Percentiles rank a stretch among this genome's conserved stretches.
phyloP scores from a whole-genome alignment of 495 filamentous ascomycete genomes.

The Oleoguttula mirabilis region DNA sequence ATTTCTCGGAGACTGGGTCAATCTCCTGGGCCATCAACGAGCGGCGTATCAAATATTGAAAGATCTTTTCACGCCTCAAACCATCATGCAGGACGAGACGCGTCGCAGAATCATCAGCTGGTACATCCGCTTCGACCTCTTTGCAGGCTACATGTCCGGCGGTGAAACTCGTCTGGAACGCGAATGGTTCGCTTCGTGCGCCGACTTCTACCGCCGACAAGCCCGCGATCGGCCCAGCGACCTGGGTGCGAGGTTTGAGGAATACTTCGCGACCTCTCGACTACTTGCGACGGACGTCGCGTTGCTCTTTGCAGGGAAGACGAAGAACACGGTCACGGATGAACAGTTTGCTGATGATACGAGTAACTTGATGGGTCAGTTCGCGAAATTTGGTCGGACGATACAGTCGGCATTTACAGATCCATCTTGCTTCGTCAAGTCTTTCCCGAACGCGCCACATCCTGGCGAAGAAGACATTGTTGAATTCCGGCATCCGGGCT shows the following conservation, averaged over 20 bases:
- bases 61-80: slow-evolving; percentile 63
- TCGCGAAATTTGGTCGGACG: slow-evolving; percentile 45
- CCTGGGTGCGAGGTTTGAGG: slow-evolving; percentile 52
- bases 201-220: slow-evolving; percentile 50
- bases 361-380: slow-evolving; percentile 38
- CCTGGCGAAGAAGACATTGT: slow-evolving; percentile 53
- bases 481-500: slow-evolving; percentile 55
- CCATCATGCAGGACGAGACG: slow-evolving; percentile 55
- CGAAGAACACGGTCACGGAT: slow-evolving; percentile 46
- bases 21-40: slow-evolving; percentile 81
- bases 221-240: slow-evolving; percentile 48
- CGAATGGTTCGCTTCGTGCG: slow-evolving; percentile 64
- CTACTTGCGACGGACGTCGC: slow-evolving; percentile 72
- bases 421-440: slow-evolving; percentile 6
- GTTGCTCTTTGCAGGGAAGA: slow-evolving; percentile 56
- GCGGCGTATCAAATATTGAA: slow-evolving; percentile 74
- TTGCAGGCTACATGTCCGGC: slow-evolving; percentile 69
- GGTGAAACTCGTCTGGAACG: slow-evolving; percentile 59
- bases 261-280: slow-evolving; percentile 51
- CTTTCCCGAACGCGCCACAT: slow-evolving; percentile 25
- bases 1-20: slow-evolving; percentile 88
- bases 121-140: slow-evolving; percentile 84
- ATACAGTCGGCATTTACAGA: slow-evolving; percentile 48
- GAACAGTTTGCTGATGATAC: slow-evolving; percentile 56
- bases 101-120: slow-evolving; percentile 64